Conservation (phyloP, 2,329 filamentous ascomycete species). For the Clonostachys rhizophaga region DNA sequence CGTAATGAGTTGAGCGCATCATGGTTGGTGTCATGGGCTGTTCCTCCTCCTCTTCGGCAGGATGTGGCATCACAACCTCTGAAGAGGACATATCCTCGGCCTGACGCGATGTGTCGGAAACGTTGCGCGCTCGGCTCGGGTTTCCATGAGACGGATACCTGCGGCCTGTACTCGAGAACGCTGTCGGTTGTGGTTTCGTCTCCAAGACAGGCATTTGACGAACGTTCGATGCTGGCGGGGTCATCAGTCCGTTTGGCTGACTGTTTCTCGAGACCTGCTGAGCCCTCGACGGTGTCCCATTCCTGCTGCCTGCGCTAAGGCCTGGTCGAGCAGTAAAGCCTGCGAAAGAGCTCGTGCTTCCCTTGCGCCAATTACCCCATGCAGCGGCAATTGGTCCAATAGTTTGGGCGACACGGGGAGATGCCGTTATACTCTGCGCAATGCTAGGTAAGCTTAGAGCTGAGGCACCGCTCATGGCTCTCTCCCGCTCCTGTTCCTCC, state of each 20-base stretch:
- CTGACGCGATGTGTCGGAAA: too few relatives aligned
- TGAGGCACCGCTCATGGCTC: constrained; percentile 68
- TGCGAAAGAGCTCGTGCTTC: constrained; percentile 44
- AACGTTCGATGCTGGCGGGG: constrained; percentile 75
- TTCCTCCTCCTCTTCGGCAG: constrained; percentile 12
- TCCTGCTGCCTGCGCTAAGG: constrained; percentile 32
- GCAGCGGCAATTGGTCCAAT: constrained; percentile 78
- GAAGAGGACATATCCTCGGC: too few relatives aligned
- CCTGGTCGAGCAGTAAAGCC: constrained; percentile 41
- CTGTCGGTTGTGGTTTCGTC: constrained; percentile 46
- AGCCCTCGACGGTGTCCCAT: constrained; percentile 57
- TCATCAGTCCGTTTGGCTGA: constrained; percentile 77
- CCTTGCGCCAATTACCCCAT: constrained; percentile 92
- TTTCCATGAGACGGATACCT: constrained; percentile 44
- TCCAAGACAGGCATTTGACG: constrained; percentile 52
- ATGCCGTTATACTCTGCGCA: constrained; percentile 70
- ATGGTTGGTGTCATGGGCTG: constrained; percentile 56
- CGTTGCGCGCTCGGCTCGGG: constrained; percentile 17
- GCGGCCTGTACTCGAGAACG: constrained; percentile 56
- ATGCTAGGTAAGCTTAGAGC: constrained; percentile 69
- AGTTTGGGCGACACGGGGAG: constrained; percentile 78
- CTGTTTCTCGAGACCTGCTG: constrained; percentile 46
- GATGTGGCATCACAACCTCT: too few relatives aligned
- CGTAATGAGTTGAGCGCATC: constrained; percentile 54
- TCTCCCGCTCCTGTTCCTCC: constrained; percentile 93